A percentile compares a stretch with the other conserved stretches of the same genome.
Evolutionary conservation across 2,329 filamentous ascomycete species (phyloP).

Genomic region (Cladosporium sp.): DNA sequence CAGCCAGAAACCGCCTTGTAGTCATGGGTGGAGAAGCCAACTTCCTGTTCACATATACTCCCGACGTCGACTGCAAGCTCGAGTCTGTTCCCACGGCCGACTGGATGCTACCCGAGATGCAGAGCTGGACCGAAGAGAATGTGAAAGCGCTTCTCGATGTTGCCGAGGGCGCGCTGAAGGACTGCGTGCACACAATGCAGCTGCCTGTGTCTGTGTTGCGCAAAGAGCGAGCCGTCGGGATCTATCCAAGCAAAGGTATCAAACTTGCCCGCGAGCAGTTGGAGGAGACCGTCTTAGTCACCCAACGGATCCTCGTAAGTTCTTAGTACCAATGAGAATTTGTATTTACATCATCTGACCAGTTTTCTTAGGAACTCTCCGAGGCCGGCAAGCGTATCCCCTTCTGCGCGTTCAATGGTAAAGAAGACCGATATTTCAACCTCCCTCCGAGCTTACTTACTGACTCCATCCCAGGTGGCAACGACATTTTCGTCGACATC

Average conservation of each 20-base stretch:
- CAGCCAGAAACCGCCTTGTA: conserved; percentile 73
- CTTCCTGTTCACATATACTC: conserved; percentile 81
- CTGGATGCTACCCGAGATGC: conserved; percentile 78
- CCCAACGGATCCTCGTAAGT: conserved; percentile 73
- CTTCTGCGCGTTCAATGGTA: conserved; percentile 91
- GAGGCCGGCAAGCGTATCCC: conserved; percentile 66
- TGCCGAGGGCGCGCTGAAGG: conserved; percentile 76
- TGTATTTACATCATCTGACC: background rate
- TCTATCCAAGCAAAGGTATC: conserved; percentile 36
- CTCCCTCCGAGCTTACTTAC: conserved; percentile 29
- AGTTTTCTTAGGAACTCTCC: conserved; percentile 61
- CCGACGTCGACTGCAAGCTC: conserved; percentile 62
- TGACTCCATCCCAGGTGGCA: conserved; percentile 55
- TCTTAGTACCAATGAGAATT: background rate
- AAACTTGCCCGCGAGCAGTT: conserved; percentile 75
- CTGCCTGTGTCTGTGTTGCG: conserved; percentile 76
- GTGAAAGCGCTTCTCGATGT: conserved; percentile 81
- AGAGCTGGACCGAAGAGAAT: conserved; percentile 68
- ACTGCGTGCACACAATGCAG: conserved; percentile 74
- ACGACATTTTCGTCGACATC: conserved; percentile 97
- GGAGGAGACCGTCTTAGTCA: conserved; percentile 91
- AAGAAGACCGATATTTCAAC: background rate
- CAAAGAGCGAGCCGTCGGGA: conserved; percentile 68
- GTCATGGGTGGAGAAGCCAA: conserved; percentile 96
- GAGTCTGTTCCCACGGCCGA: conserved; percentile 58